Percentiles rank a stretch among this genome's conserved stretches.
These are phyloP conservation scores for Ogataea paradorogensis DNA, from an alignment of 805 yeast species.

Conservation along the genomic window DNA sequence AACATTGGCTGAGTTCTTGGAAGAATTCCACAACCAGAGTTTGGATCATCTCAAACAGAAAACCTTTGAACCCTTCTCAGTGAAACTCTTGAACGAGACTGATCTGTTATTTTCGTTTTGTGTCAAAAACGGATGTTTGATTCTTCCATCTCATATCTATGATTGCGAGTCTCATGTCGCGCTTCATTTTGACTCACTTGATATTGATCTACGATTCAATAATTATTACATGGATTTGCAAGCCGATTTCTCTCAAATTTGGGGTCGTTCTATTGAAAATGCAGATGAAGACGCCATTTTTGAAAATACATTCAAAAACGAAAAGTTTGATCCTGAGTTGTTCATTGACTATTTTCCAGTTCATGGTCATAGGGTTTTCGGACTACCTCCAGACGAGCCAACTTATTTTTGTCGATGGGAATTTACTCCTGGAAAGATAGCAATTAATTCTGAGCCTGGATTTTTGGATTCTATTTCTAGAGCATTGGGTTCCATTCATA, in stretches of 20 bases:
- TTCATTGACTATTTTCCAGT: conserved; percentile 57
- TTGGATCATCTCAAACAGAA: neutral
- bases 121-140: conserved; percentile 65
- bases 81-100: conserved; percentile 63
- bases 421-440: conserved; percentile 60
- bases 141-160: conserved; percentile 73
- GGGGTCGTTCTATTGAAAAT: conserved; percentile 32
- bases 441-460: conserved; percentile 47
- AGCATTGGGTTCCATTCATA: conserved; percentile 48
- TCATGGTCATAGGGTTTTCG: conserved; percentile 92
- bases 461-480: conserved; percentile 43
- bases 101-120: conserved; percentile 74
- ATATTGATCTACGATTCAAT: conserved; percentile 79
- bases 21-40: conserved; percentile 13
- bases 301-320: conserved; percentile 24
- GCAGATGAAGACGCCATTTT: conserved; percentile 26
- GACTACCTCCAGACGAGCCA: conserved; percentile 83
- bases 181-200: conserved; percentile 60
- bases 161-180: conserved; percentile 57
- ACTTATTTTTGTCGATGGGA: conserved; percentile 93
- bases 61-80: conserved; percentile 17
- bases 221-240: conserved; percentile 93
- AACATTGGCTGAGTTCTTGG: conserved; percentile 79
- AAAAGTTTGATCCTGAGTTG: conserved; percentile 40
- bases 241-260: conserved; percentile 62